phyloP scores from a whole-genome alignment of 202 grass and related monocot species.

The Musa balbisiana region DNA sequence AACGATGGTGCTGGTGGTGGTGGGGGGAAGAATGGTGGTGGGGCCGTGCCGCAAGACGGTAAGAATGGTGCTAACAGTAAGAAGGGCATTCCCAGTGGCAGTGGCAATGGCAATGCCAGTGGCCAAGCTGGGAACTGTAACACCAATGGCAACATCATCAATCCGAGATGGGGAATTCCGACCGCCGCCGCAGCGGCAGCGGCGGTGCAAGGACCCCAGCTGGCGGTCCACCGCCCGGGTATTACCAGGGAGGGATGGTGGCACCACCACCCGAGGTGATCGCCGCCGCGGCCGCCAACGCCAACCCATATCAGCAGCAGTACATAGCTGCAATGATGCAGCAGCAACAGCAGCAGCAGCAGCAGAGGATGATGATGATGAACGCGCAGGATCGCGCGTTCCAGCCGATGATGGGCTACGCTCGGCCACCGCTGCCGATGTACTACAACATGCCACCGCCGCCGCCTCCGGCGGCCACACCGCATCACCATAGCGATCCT shows the following conservation, averaged over 20 bases:
- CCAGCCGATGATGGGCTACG: slow-evolving; percentile 20
- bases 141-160: neutral
- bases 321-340: slow-evolving; percentile 24
- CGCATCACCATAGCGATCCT: neutral
- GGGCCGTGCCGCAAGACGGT: neutral
- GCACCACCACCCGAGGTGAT: neutral
- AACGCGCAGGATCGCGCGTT: slow-evolving; percentile 10
- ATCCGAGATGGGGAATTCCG: too few species aligned
- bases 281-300: neutral
- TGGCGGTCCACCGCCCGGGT: neutral
- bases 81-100: neutral
- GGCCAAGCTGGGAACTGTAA: neutral
- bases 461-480: neutral
- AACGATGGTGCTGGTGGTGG: neutral
- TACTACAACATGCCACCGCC: slow-evolving; percentile 18
- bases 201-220: neutral
- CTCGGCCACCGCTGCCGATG: slow-evolving; percentile 4
- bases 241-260: slow-evolving; percentile 5
- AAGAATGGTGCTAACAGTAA: slow-evolving; percentile 1
- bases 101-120: slow-evolving; percentile 1
- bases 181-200: too few species aligned
- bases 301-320: slow-evolving; percentile 18
- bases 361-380: slow-evolving; percentile 22
- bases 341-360: slow-evolving; percentile 21
- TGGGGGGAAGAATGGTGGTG: neutral